phyloP scores from a whole-genome alignment of 768 basidiomycete genomes.

The Boletales sp. region DNA sequence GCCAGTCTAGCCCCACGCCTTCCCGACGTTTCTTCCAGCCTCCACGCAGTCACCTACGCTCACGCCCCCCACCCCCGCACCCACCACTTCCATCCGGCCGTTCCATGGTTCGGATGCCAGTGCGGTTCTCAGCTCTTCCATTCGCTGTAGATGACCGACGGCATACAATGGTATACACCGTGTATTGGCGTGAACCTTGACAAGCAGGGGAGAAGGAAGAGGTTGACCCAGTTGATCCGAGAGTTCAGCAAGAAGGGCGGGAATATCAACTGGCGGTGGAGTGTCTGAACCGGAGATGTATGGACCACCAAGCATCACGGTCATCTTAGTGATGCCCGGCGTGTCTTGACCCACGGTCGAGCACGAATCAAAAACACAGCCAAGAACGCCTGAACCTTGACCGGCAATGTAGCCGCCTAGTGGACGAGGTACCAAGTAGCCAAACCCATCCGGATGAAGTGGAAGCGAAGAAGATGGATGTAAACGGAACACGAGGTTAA shows the following conservation, averaged over 20 bases:
- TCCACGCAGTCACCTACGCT: constrained; percentile 85
- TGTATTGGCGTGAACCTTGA: constrained; percentile 49
- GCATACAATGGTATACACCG: constrained; percentile 77
- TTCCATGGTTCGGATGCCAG: constrained; percentile 42
- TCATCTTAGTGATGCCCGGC: constrained; percentile 64
- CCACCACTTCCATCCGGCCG: constrained; percentile 59
- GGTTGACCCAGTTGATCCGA: constrained; percentile 41
- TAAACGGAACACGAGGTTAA: constrained; percentile 79
- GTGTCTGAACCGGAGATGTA: constrained; percentile 32
- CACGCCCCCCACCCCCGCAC: constrained; percentile 85
- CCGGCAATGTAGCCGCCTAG: constrained; percentile 44
- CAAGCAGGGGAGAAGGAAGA: constrained; percentile 55
- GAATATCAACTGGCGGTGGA: constrained; percentile 23
- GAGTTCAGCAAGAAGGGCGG: constrained; percentile 30
- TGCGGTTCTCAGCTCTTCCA: constrained; percentile 52
- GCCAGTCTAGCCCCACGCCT: constrained; percentile 32
- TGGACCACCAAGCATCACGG: constrained; percentile 89
- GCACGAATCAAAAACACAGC: constrained; percentile 88
- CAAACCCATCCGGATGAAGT: constrained; percentile 86
- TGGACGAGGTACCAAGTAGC: constrained; percentile 88
- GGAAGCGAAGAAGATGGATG: constrained; percentile 31
- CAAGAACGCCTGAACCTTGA: constrained; percentile 55
- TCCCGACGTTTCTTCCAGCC: constrained; percentile 59
- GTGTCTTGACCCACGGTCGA: constrained; percentile 60
- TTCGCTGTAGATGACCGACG: constrained; percentile 68